phyloP scores from a whole-genome alignment of 768 basidiomycete species.

The Royoungia palumana region DNA sequence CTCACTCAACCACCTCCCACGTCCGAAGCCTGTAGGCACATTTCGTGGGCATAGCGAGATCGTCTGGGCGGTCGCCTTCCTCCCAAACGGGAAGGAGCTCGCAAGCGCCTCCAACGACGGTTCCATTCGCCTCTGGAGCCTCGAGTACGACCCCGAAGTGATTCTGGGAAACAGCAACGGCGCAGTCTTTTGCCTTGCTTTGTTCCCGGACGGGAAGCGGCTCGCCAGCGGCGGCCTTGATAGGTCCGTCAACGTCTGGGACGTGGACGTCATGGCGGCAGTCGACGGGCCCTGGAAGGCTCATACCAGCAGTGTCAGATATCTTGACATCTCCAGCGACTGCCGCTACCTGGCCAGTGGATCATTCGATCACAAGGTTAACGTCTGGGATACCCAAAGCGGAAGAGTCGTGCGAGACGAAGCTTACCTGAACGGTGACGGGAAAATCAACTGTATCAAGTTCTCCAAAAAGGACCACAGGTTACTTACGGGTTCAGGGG shows the following conservation, averaged over 20 bases:
- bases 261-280: slow-evolving; percentile 17
- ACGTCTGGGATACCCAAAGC: slow-evolving; percentile 29
- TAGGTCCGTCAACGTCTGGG: slow-evolving; percentile 31
- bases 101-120: slow-evolving; percentile 30
- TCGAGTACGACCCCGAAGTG: slow-evolving; percentile 22
- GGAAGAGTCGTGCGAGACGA: slow-evolving; percentile 24
- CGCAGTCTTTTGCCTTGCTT: slow-evolving; percentile 25
- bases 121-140: slow-evolving; percentile 30
- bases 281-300: slow-evolving; percentile 23
- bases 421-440: slow-evolving; percentile 19
- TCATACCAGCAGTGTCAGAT: slow-evolving; percentile 27
- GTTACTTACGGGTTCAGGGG: slow-evolving; percentile 29
- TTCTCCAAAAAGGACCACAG: slow-evolving; percentile 22
- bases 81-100: slow-evolving; percentile 23
- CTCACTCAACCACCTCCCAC: slow-evolving; percentile 29
- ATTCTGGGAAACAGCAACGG: slow-evolving; percentile 23
- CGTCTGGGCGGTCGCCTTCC: slow-evolving; percentile 29
- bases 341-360: slow-evolving; percentile 28
- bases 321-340: slow-evolving; percentile 27
- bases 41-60: slow-evolving; percentile 27
- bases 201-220: slow-evolving; percentile 26
- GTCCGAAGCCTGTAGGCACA: slow-evolving; percentile 19
- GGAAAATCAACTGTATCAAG: slow-evolving; percentile 29
- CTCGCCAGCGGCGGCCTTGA: slow-evolving; percentile 31
- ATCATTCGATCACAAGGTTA: slow-evolving; percentile 32